A percentile compares a stretch with the other conserved stretches of the same genome.
phyloP scores from a whole-genome alignment of 1,139 yeast genomes.

The Saccharomyces hybrid region DNA sequence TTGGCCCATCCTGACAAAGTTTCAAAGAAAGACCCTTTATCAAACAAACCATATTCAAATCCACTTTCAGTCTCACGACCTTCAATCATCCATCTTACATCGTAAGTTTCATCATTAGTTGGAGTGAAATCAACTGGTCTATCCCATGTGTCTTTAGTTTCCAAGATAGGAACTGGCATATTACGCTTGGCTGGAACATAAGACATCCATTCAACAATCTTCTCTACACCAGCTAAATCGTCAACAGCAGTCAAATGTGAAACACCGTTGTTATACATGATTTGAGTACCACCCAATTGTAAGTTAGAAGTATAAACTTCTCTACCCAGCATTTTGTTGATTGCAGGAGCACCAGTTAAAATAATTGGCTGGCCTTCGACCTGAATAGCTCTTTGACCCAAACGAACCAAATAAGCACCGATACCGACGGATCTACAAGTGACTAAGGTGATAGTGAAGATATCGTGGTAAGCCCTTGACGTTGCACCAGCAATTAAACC shows the following conservation, averaged over 20 bases:
- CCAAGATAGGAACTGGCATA: conserved; percentile 85
- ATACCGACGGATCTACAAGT: conserved; percentile 99
- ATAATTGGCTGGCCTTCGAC: conserved; percentile 98
- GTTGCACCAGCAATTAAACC: conserved; percentile 99
- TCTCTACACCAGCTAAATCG: conserved; percentile 92
- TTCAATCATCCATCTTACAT: conserved; percentile 90
- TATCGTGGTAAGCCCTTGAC: conserved; percentile 93
- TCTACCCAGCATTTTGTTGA: conserved; percentile 89
- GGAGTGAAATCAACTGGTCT: conserved; percentile 84
- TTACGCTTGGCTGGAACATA: conserved; percentile 88
- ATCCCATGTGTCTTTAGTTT: conserved; percentile 81
- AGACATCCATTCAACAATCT: conserved; percentile 94
- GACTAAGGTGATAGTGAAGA: conserved; percentile 90
- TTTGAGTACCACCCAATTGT: conserved; percentile 98
- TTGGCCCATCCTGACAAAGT: conserved; percentile 98
- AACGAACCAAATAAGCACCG: conserved; percentile 95
- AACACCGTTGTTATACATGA: conserved; percentile 97
- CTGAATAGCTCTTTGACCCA: conserved; percentile 98
- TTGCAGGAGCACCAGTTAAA: conserved; percentile 98
- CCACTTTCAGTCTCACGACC: conserved; percentile 68
- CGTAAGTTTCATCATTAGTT: conserved; percentile 63
- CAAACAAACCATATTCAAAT: conserved; percentile 83
- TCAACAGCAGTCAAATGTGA: conserved; percentile 93
- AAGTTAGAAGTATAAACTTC: conserved; percentile 94
- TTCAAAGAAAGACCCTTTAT: conserved; percentile 88